Conservation (phyloP, 2,329 filamentous ascomycete species). For the Ophiostoma sp. region DNA sequence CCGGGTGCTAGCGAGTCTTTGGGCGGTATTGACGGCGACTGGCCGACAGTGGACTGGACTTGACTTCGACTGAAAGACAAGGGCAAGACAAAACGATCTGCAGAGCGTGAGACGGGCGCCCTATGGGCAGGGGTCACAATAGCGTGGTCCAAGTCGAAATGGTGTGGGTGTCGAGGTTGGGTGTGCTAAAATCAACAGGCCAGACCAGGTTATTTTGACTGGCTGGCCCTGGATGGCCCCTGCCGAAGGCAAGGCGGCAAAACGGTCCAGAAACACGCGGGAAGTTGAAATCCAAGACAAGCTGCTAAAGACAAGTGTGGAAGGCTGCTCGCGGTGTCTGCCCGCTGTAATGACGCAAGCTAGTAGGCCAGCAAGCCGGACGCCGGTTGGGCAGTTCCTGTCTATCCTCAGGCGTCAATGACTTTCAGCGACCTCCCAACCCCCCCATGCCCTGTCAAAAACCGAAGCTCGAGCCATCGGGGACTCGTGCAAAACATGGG, state of each 20-base stretch:
- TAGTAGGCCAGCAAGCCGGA: neutral
- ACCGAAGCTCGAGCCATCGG: neutral
- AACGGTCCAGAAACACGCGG: conserved; percentile 1
- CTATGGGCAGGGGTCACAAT: neutral
- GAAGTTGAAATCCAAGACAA: neutral
- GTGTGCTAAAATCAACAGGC: neutral
- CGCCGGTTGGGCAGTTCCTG: neutral
- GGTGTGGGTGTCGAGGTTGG: neutral
- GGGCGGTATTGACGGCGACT: neutral
- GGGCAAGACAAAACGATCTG: neutral
- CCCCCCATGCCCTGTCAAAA: too few species aligned
- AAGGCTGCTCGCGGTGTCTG: neutral
- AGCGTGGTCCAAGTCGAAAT: neutral
- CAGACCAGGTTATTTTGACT: neutral
- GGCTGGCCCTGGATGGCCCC: neutral
- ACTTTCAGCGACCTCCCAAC: too few species aligned
- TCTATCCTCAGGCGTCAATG: neutral
- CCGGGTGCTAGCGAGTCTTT: neutral
- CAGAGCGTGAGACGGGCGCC: conserved; percentile 4
- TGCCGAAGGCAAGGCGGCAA: conserved; percentile 4
- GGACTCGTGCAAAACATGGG: neutral
- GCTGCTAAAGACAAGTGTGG: neutral
- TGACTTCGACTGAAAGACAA: neutral
- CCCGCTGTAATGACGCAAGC: neutral
- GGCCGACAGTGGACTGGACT: neutral